These are phyloP conservation scores for Goffeauzyma gilvescens DNA, from an alignment of 768 basidiomycete species.

Conservation along the genomic window DNA sequence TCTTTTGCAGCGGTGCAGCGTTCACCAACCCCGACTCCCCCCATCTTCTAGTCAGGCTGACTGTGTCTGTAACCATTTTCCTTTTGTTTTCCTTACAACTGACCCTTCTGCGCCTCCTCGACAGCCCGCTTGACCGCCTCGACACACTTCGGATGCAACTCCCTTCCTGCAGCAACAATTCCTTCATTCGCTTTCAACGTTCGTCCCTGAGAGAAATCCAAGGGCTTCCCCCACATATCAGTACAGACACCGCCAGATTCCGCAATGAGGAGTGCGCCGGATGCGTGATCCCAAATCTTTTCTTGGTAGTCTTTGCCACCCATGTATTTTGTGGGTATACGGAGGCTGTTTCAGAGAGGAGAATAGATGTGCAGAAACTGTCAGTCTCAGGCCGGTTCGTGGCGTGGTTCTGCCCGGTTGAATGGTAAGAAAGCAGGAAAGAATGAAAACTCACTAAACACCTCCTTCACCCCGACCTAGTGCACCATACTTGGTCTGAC, in stretches of 20 bases:
- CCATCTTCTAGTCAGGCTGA: too few species aligned
- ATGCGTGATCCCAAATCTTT: conserved; percentile 97
- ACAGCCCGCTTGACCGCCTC: conserved; percentile 51
- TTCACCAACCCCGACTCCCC: too few species aligned
- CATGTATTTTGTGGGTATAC: conserved; percentile 32
- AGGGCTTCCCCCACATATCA: conserved; percentile 54
- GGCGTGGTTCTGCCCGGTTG: conserved; percentile 37
- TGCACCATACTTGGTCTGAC: conserved; percentile 83
- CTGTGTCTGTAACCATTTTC: too few species aligned
- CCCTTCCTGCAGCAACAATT: conserved; percentile 61
- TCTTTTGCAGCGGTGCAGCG: too few species aligned
- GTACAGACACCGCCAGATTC: conserved; percentile 82
- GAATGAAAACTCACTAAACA: conserved; percentile 22
- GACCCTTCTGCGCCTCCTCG: conserved; percentile 26
- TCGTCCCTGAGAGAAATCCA: conserved; percentile 73
- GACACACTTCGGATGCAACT: conserved; percentile 49
- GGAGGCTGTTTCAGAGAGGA: conserved; percentile 13
- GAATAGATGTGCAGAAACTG: too few species aligned
- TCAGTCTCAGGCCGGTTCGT: conserved; percentile 45
- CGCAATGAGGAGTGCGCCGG: conserved; percentile 61
- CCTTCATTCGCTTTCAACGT: conserved; percentile 74
- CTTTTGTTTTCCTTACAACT: conserved; percentile 4
- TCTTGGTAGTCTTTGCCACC: conserved; percentile 52
- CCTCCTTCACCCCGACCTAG: conserved; percentile 69
- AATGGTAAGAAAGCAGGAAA: neutral